Conservation (phyloP, 257 asterid species). For the Asclepias syriaca region DNA sequence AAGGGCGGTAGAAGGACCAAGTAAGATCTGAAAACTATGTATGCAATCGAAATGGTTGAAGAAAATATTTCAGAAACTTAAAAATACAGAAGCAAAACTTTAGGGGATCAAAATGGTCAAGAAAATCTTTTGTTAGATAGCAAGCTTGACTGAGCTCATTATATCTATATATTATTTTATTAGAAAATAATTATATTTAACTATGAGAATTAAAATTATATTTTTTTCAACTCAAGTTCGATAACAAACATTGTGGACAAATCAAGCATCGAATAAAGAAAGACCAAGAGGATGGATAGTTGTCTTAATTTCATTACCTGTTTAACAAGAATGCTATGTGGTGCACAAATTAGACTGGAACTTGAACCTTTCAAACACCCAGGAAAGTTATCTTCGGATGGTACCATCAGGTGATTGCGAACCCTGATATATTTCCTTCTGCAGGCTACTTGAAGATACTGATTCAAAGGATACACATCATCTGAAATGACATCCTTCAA, state of each 20-base stretch:
- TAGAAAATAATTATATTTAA: no score
- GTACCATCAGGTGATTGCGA: slow-evolving; percentile 32
- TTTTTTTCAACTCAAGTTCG: no score
- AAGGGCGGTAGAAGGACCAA: no score
- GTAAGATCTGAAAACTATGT: no score
- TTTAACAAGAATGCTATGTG: slow-evolving; percentile 48
- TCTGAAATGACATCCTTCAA: slow-evolving; percentile 35
- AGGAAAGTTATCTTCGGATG: slow-evolving; percentile 25
- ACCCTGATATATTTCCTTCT: slow-evolving; percentile 45
- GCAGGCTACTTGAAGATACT: slow-evolving; percentile 48
- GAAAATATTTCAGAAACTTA: not conserved
- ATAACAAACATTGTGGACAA: no score
- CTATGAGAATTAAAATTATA: no score
- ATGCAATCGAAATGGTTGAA: not conserved
- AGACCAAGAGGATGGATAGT: not conserved
- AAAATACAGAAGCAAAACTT: no score
- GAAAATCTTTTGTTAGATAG: no score
- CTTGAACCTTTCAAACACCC: slow-evolving; percentile 24
- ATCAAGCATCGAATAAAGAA: not conserved
- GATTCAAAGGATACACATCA: slow-evolving; percentile 49
- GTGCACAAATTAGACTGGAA: slow-evolving; percentile 27
- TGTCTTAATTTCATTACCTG: slow-evolving; percentile 45
- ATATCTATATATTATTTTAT: no score
- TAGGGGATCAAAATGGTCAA: no score
- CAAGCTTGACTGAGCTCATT: no score